Percentiles rank a stretch among this genome's conserved stretches.
Conservation (phyloP, 2,329 filamentous ascomycete genomes). For the Ascochyta fabae region DNA sequence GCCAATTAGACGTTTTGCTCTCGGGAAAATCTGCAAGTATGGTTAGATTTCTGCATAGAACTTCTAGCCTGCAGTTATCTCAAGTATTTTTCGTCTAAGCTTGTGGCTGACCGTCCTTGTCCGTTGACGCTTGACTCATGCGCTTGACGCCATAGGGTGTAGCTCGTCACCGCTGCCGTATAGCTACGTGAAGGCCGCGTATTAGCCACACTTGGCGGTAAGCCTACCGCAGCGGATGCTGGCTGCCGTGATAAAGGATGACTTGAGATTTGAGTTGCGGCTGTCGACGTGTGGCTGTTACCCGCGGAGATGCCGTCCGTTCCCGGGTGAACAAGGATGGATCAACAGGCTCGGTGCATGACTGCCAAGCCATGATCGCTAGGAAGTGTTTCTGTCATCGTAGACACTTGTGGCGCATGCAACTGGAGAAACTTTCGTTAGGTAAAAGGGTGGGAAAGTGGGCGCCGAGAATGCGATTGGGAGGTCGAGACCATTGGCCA, state of each 20-base stretch:
- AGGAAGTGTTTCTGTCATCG: constrained; percentile 4
- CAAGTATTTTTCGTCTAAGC: constrained; percentile 5
- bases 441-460: constrained; percentile 12
- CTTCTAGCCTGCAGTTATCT: constrained; percentile 7
- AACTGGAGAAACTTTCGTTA: constrained; percentile 9
- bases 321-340: constrained; percentile 5
- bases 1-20: background rate
- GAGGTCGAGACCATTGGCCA: constrained; percentile 7
- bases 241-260: background rate
- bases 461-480: background rate
- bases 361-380: constrained; percentile 13
- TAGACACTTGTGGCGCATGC: constrained; percentile 9
- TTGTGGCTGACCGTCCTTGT: constrained; percentile 10
- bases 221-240: background rate
- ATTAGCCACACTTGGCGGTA: constrained; percentile 15
- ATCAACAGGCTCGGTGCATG: constrained; percentile 10
- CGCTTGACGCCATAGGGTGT: constrained; percentile 6
- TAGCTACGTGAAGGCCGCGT: constrained; percentile 6
- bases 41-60: constrained; percentile 17
- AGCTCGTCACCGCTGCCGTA: constrained; percentile 8
- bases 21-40: constrained; percentile 14
- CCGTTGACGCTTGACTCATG: constrained; percentile 7
- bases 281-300: constrained; percentile 5
- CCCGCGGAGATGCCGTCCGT: constrained; percentile 9
- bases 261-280: background rate